Evolutionary conservation across 2,329 filamentous ascomycete genomes (phyloP).

Genomic region (Ophiocordyceps robertsii): DNA sequence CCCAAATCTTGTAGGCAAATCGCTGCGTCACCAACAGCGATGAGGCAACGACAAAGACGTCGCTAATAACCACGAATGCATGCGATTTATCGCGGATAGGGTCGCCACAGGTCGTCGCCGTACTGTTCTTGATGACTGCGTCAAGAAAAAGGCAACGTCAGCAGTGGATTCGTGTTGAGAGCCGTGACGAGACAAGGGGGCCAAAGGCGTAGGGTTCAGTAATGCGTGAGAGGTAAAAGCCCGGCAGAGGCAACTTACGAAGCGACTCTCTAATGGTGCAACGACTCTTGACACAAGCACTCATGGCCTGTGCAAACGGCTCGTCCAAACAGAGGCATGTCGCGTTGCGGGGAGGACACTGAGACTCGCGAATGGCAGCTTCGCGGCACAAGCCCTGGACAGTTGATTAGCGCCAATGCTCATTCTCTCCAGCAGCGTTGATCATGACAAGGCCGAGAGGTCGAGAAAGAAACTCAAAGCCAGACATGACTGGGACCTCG

Average conservation of each 20-base stretch:
- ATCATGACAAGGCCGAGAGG: no score
- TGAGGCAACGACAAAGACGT: constrained; percentile 20
- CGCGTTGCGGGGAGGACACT: background rate
- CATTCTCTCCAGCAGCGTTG: no score
- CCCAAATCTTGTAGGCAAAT: constrained; percentile 20
- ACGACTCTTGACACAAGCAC: background rate
- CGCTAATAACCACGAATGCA: constrained; percentile 18
- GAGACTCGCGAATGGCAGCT: background rate
- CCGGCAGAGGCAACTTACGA: background rate
- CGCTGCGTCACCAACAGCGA: constrained; percentile 27
- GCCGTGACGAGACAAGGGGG: no score
- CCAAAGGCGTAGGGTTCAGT: no score
- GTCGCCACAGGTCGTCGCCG: constrained; percentile 7
- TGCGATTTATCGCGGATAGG: constrained; percentile 16
- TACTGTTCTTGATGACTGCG: constrained; percentile 13
- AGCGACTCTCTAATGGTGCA: background rate
- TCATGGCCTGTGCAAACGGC: background rate
- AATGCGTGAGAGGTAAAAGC: no score
- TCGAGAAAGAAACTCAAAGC: no score
- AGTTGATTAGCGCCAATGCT: no score
- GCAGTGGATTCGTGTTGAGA: no score
- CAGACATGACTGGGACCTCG: no score
- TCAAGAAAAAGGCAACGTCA: background rate
- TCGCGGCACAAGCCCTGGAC: background rate
- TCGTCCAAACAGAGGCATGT: background rate